phyloP scores from a whole-genome alignment of 2,329 filamentous ascomycete genomes.

The Colletotrichum agaves region DNA sequence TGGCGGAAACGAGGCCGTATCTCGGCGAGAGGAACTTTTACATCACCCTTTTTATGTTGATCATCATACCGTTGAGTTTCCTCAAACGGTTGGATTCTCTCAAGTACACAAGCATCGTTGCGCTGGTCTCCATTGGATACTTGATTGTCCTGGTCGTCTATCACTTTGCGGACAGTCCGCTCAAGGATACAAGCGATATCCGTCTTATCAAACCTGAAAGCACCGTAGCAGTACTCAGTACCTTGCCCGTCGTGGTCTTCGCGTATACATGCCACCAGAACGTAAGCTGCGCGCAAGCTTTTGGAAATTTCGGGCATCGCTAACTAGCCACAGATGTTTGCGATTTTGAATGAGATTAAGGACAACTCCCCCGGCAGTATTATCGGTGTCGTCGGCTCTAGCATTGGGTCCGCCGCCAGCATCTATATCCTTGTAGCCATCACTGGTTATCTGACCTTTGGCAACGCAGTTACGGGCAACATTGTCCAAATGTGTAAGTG shows the following conservation, averaged over 20 bases:
- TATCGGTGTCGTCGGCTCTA: constrained; percentile 80
- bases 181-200: constrained; percentile 78
- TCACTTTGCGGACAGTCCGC: constrained; percentile 85
- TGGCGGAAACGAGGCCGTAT: constrained; percentile 72
- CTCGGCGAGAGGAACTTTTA: constrained; percentile 93
- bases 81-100: constrained; percentile 90
- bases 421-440: constrained; percentile 94
- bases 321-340: constrained; percentile 82
- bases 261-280: constrained; percentile 99
- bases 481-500: constrained; percentile 90
- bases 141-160: constrained; percentile 93
- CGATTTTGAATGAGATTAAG: constrained; percentile 93
- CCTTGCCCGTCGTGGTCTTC: constrained; percentile 95
- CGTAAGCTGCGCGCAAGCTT: constrained; percentile 58
- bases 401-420: constrained; percentile 87
- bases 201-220: constrained; percentile 83
- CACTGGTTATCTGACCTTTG: constrained; percentile 95
- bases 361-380: constrained; percentile 83
- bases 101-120: constrained; percentile 95
- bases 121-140: constrained; percentile 92
- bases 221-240: constrained; percentile 80
- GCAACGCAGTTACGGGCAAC: constrained; percentile 88
- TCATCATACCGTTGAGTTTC: constrained; percentile 95
- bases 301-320: constrained; percentile 27
- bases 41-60: constrained; percentile 97